A percentile compares a stretch with the other conserved stretches of the same genome.
Conservation (phyloP, 805 yeast genomes). For the Spathaspora girioi region DNA sequence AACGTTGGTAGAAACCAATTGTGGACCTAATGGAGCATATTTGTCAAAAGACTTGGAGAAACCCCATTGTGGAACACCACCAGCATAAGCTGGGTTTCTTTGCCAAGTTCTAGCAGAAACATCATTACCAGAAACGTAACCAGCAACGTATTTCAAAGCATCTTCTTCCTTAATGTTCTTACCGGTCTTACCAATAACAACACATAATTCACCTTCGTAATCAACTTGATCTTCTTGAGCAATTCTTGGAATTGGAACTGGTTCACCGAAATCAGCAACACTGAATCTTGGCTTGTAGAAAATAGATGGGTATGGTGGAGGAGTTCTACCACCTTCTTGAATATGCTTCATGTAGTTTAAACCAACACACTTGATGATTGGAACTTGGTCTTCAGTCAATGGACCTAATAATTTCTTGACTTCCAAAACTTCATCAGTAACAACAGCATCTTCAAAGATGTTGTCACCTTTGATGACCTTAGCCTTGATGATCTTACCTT, state of each 20-base stretch:
- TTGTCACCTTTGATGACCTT: conserved; percentile 42
- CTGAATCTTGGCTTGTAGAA: conserved; percentile 50
- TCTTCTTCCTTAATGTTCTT: conserved; percentile 38
- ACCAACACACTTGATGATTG: conserved; percentile 45
- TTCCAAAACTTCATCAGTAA: conserved; percentile 31
- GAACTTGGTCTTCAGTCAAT: conserved; percentile 10
- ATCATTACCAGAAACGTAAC: conserved; percentile 54
- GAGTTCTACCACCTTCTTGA: conserved; percentile 34
- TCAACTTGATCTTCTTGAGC: conserved; percentile 40
- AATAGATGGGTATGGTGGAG: conserved; percentile 47
- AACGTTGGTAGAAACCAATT: conserved; percentile 36
- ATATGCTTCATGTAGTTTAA: conserved; percentile 47
- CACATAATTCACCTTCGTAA: conserved; percentile 53
- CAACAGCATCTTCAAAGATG: conserved; percentile 29
- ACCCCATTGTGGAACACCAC: conserved; percentile 49
- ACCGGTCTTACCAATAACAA: conserved; percentile 51
- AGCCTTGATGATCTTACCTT: conserved; percentile 38
- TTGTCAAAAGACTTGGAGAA: conserved; percentile 53
- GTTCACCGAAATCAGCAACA: conserved; percentile 39
- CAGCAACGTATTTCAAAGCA: conserved; percentile 46
- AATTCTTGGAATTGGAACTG: conserved; percentile 39
- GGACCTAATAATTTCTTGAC: conserved; percentile 12
- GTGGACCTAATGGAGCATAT: conserved; percentile 59
- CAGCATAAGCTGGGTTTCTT: conserved; percentile 29
- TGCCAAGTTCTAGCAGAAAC: conserved; percentile 60